Percentiles rank a stretch among this genome's conserved stretches.
These are phyloP conservation scores for Ramaria sp. DNA, from an alignment of 768 basidiomycete genomes.

Conservation along the genomic window DNA sequence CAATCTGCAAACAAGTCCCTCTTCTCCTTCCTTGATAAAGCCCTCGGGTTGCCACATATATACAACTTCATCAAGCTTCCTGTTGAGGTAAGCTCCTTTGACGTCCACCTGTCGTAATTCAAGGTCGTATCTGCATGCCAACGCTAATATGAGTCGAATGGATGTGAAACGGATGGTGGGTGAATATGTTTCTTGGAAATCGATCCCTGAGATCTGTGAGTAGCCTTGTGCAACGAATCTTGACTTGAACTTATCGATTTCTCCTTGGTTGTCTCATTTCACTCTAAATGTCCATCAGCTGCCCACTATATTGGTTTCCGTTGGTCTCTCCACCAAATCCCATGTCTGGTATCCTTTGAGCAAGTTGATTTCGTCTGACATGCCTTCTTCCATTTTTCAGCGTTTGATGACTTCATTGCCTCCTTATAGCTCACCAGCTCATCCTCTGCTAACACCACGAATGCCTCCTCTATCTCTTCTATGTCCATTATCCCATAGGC, in stretches of 20 bases:
- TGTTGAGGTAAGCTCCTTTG: conserved; percentile 16
- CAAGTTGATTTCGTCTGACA: background rate
- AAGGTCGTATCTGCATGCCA: conserved; percentile 6
- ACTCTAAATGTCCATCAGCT: background rate
- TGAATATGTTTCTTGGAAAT: conserved; percentile 13
- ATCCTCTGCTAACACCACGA: too few species aligned
- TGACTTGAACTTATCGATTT: conserved; percentile 3
- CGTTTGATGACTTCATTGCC: background rate
- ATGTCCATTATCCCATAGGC: too few species aligned
- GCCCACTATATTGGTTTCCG: background rate
- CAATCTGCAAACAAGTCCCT: conserved; percentile 10
- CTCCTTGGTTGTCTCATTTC: background rate
- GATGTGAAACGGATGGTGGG: conserved; percentile 12
- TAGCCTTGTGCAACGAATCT: conserved; percentile 18
- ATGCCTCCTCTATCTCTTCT: too few species aligned
- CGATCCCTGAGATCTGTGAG: conserved; percentile 12
- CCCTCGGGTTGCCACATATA: conserved; percentile 17
- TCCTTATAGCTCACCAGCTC: background rate
- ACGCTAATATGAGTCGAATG: conserved; percentile 11
- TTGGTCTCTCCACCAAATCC: background rate
- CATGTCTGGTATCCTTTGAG: background rate
- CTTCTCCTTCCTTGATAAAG: conserved; percentile 8
- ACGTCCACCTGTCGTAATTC: background rate
- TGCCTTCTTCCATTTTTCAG: background rate
- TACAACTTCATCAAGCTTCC: conserved; percentile 16